A percentile compares a stretch with the other conserved stretches of the same genome.
Conservation (phyloP, 2,329 filamentous ascomycete species). For the Clonostachys chloroleuca region DNA sequence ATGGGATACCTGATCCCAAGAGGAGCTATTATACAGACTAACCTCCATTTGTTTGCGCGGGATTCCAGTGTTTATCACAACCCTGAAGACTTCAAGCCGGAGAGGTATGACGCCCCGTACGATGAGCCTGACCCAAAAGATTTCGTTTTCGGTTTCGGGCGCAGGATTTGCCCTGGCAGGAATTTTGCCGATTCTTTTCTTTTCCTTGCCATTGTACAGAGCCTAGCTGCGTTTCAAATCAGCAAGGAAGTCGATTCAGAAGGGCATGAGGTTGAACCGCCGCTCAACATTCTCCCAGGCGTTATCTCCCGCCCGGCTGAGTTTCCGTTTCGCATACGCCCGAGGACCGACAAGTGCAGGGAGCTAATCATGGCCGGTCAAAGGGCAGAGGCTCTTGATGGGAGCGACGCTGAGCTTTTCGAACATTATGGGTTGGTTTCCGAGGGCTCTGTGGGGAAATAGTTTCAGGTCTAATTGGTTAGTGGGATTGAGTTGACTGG, state of each 20-base stretch:
- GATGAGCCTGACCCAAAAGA: constrained; percentile 15
- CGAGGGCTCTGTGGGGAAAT: too few relatives aligned
- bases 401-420: not conserved
- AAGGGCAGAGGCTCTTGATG: not conserved
- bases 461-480: too few relatives aligned
- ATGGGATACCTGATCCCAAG: constrained; percentile 18
- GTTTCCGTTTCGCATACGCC: not conserved
- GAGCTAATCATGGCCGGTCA: not conserved
- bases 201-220: constrained; percentile 26
- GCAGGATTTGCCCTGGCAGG: constrained; percentile 20
- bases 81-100: constrained; percentile 17
- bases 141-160: constrained; percentile 20
- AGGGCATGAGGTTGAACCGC: constrained; percentile 2
- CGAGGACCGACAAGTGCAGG: not conserved
- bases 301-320: constrained; percentile 7
- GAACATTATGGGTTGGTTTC: too few relatives aligned
- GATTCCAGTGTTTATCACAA: constrained; percentile 36
- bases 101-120: constrained; percentile 14
- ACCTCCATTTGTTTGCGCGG: constrained; percentile 23
- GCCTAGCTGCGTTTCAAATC: constrained; percentile 38
- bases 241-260: constrained; percentile 9
- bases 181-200: constrained; percentile 16
- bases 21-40: constrained; percentile 6
- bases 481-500: too few relatives aligned
- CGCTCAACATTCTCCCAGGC: constrained; percentile 1